Conservation (phyloP, 331 rosid genomes). For the Cydonia oblonga region DNA sequence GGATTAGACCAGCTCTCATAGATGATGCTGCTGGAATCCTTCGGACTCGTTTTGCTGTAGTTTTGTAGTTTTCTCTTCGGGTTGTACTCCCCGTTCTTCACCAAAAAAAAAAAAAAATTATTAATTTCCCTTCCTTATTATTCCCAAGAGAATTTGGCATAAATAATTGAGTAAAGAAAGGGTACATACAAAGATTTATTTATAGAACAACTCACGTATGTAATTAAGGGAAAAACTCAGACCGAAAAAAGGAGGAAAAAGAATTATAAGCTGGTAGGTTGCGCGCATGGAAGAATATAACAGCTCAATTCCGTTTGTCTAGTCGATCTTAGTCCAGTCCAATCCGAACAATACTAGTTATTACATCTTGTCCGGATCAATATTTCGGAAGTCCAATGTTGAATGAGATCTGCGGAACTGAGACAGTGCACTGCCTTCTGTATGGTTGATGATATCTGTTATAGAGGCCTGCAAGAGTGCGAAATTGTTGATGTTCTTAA, state of each 20-base stretch:
- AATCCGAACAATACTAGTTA: background rate
- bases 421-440: constrained; percentile 30
- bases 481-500: constrained; percentile 24
- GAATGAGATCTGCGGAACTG: constrained; percentile 38
- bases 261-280: background rate
- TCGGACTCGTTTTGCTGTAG: no score
- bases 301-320: background rate
- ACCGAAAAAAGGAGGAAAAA: background rate
- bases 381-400: constrained; percentile 36
- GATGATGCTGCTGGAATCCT: no score
- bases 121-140: no score
- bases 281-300: background rate
- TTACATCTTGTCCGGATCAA: constrained; percentile 23
- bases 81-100: no score
- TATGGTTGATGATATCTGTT: constrained; percentile 40
- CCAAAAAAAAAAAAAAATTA: no score
- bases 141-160: background rate
- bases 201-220: no score
- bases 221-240: no score
- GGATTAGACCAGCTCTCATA: no score
- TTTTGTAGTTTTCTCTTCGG: no score
- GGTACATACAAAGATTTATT: background rate
- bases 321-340: constrained; percentile 13
- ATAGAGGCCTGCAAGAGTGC: constrained; percentile 60
- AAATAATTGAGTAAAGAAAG: background rate